A percentile compares a stretch with the other conserved stretches of the same genome.
phyloP scores from a whole-genome alignment of 1,284 basidiomycete species.

The Rhodotorula sp. region DNA sequence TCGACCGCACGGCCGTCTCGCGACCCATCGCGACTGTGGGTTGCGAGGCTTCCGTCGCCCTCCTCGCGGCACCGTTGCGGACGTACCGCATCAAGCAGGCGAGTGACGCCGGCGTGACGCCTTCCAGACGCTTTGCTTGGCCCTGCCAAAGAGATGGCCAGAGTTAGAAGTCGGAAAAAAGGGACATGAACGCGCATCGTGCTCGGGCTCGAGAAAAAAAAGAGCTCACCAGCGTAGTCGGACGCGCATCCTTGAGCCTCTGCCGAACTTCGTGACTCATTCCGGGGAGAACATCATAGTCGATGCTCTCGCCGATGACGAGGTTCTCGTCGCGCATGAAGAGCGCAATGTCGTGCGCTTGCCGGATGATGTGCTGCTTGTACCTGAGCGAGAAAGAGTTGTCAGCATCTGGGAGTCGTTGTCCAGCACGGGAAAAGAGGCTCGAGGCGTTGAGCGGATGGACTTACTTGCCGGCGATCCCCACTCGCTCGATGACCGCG shows the following conservation, averaged over 20 bases:
- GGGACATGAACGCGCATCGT: not conserved
- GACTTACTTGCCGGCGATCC: constrained; percentile 62
- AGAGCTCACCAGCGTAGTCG: constrained; percentile 62
- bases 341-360: constrained; percentile 60
- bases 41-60: constrained; percentile 4
- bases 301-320: constrained; percentile 63
- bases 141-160: constrained; percentile 55
- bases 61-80: constrained; percentile 21
- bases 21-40: too few species aligned
- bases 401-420: not conserved
- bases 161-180: not conserved
- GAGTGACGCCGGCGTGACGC: constrained; percentile 72
- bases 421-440: not conserved
- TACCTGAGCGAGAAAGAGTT: not conserved
- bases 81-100: constrained; percentile 65
- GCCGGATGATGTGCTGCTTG: constrained; percentile 51
- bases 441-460: not conserved
- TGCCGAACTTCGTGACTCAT: constrained; percentile 74
- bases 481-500: constrained; percentile 60
- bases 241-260: constrained; percentile 60
- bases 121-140: constrained; percentile 79
- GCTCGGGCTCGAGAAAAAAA: not conserved
- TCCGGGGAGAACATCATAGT: constrained; percentile 65
- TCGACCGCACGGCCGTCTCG: not conserved
- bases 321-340: constrained; percentile 76